Evolutionary conservation across 1,284 basidiomycete species (phyloP), one percentile per base, ranked within the genome.

Genomic region (Termitomyces sp.): DNA sequence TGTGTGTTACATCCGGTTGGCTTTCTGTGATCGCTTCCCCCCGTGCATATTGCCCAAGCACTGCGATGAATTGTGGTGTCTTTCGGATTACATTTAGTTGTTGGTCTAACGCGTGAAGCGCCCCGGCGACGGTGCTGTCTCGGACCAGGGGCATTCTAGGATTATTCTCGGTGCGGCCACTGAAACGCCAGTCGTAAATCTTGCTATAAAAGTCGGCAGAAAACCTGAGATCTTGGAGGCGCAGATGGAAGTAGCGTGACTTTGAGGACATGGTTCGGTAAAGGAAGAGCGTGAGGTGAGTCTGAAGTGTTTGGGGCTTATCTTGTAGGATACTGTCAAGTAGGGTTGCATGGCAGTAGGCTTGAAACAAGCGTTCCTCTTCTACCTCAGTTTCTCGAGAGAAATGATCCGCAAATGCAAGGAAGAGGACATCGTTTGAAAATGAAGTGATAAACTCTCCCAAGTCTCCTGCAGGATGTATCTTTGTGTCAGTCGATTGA

Each of bases 241-340:
- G 71, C 33, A 90, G 69, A 58, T 84, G 78, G 69, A 87, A 88
- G 63, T 81, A 84, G 7, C 73, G 75, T 4, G 79, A 80, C 33
- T 72, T 60, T 0, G 82, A 76, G 1, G 75, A 71, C 75, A 86
- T 81, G 42, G 70, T 74, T 45, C 89, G 84, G 60, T 83, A 82
- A 45, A 75, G 77, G 65, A 83, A 90, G 15, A 95, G 70, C 0
- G 82, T 81, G 1, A 93, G 73, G 68, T 95, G 90, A 0, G 85
- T 77, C 54, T 84, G 80, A 7, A 94, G 71, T 0, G 90, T 84
- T 57, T 84, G 81, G 2, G 86, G 83, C 66, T 97, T 96, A 73
- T 97, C 94, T 66, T 90, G 85, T 9, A 92, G 76, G 50, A 98
- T 85, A 67, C 90, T 90, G 67, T 98, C 94, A 52, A 96, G 78